Base-by-base conservation (phyloP, 176 grass and related monocot genomes). In the Chloris gayana region DNA sequence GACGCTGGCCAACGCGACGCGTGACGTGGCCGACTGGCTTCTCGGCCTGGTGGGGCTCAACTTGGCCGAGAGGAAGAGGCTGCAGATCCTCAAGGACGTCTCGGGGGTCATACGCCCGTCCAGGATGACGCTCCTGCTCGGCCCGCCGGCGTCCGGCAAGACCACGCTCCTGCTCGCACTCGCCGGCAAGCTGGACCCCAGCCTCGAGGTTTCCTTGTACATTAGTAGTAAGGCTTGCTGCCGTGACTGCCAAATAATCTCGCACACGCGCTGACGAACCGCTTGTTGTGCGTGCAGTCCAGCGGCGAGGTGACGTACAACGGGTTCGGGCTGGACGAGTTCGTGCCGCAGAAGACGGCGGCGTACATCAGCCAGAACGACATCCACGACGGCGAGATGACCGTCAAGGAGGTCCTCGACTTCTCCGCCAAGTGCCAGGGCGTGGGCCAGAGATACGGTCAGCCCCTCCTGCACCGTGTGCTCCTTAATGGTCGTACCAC, bases 301-400 rank as follows among this genome's bases (percentile, higher is more conserved):
- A 70, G 37, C 35, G 94, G 94, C 4, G 82, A 65, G 34, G 86
- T 97, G 37, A 91, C 88, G 7, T 97, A 93, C 81, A 97, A 97
- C 72, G 94, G 94, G 0, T 81, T 81, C 64, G 70, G 73, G 47
- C 63, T 93, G 79, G 77, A 87, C 42, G 94, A 97, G 86, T 97
- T 97, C 62, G 91, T 91, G 67, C 91, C 91, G 10, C 84, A 93
- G 78, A 97, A 87, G 88, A 97, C 88, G 7, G 91, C 94, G 18
- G 91, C 88, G 27, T 97, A 97, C 74, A 91, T 97, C 49, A 91
- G 94, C 74, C 94, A 97, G 74, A 21, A 93, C 84, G 91, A 97
- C 80, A 24, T 93, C 67, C 94, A 97, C 74, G 79, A 85, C 21
- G 91, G 81, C 72, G 94, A 97, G 84, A 89, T 97, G 94, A 97